Evolutionary conservation across 2,329 filamentous ascomycete genomes (phyloP), one percentile per base, ranked within the genome.

Genomic region (Fusarium begoniae): DNA sequence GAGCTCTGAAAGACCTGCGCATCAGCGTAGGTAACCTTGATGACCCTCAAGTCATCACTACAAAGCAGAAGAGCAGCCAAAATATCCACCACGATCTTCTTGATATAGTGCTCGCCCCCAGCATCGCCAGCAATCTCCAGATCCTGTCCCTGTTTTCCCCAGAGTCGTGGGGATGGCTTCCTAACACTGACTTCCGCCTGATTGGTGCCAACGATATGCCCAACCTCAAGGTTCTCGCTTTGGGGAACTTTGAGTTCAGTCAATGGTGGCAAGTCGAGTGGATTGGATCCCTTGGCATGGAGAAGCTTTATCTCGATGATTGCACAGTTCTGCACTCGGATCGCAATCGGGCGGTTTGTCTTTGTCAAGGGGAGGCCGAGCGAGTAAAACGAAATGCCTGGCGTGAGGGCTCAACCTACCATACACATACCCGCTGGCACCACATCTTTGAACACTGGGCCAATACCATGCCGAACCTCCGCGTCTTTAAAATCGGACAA

Each of bases 221-320:
- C 0, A 75, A 78, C 2, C 80, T 87, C 10, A 79, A 79, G 41
- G 78, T 81, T 0, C 77, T 87, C 0, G 76, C 80, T 0, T 69
- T 88, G 1, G 83, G 83, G 1, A 81, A 81, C 8, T 84, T 81
- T 45, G 79, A 80, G 6, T 85, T 88, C 65, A 80, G 80, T 8
- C 80, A 85, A 30, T 81, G 85, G 48, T 83, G 82, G 78, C 85
- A 87, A 58, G 69, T 86, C 2, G 82, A 84, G 18, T 87, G 85
- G 84, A 81, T 87, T 15, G 72, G 83, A 0, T 80, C 80, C 0
- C 81, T 87, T 17, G 76, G 71, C 14, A 28, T 70, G 4, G 70
- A 81, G 32, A 80, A 83, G 47, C 78, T 87, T 1, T 80, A 83
- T 20, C 77, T 87, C 0, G 84, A 85, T 51, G 78, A 84, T 57